Percentiles rank a stretch among this genome's conserved stretches.
phyloP scores from a whole-genome alignment of 306 rosid species.

The Luffa acutangula region DNA sequence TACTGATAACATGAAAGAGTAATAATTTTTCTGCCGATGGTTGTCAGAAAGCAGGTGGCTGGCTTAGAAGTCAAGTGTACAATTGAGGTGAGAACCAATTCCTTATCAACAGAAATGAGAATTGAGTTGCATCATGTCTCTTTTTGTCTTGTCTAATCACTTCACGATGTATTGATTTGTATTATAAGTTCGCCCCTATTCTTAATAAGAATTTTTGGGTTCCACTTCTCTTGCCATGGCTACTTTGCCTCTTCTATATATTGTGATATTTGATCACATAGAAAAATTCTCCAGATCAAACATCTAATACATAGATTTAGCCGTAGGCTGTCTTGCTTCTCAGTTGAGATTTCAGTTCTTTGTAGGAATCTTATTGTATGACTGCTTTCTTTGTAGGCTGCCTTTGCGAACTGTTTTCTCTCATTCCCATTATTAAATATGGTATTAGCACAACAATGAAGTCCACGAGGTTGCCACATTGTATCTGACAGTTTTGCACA shows the following conservation, averaged over 20 bases:
- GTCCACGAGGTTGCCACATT: no score
- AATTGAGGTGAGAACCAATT: neutral
- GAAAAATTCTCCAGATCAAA: neutral
- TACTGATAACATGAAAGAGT: conserved; percentile 26
- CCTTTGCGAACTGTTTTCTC: no score
- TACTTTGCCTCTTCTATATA: neutral
- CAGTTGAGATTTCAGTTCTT: neutral
- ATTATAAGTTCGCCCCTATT: neutral
- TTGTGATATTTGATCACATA: neutral
- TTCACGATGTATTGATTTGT: neutral
- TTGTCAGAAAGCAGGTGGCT: neutral
- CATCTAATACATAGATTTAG: neutral
- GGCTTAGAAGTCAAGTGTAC: neutral
- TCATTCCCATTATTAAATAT: no score
- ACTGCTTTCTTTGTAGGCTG: no score
- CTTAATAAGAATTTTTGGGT: neutral
- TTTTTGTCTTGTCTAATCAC: neutral
- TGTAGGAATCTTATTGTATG: neutral
- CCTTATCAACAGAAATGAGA: neutral
- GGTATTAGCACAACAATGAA: no score
- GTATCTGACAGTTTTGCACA: no score
- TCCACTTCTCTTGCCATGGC: neutral
- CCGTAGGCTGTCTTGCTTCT: neutral
- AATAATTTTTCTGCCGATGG: neutral
- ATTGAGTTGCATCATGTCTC: neutral